These are phyloP conservation scores for Aspergillus niger DNA, from an alignment of 2,329 filamentous ascomycete species.

Conservation along the genomic window DNA sequence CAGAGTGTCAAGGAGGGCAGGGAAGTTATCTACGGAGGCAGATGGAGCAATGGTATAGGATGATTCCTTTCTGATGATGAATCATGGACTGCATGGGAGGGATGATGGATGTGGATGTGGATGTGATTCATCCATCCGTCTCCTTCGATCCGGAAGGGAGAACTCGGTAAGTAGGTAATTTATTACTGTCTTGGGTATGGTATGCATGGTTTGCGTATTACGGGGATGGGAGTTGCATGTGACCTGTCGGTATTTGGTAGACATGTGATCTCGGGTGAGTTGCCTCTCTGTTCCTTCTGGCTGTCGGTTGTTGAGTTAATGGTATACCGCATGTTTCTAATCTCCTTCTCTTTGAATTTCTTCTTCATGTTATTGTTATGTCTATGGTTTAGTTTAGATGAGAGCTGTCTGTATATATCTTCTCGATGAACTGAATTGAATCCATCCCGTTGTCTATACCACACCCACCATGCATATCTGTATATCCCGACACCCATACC, in stretches of 20 bases:
- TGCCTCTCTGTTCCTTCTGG: background rate
- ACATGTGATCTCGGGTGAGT: slow-evolving; percentile 8
- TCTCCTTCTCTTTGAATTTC: background rate
- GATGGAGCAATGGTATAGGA: background rate
- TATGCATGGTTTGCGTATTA: background rate
- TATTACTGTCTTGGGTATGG: background rate
- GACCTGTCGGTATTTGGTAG: background rate
- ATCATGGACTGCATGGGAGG: background rate
- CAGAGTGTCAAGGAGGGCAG: too few species aligned
- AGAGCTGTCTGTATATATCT: too few species aligned
- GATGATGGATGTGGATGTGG: background rate
- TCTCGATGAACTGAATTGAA: too few species aligned
- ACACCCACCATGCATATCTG: too few species aligned
- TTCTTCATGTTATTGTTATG: too few species aligned
- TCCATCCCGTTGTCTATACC: too few species aligned
- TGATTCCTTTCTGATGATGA: background rate
- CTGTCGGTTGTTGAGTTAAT: background rate
- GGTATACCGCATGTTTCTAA: background rate
- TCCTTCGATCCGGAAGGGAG: background rate
- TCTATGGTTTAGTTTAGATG: too few species aligned
- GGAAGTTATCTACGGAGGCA: background rate
- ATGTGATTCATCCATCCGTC: background rate
- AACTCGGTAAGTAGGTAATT: background rate
- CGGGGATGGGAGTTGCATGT: background rate
- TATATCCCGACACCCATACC: background rate